Evolutionary conservation across 2,329 filamentous ascomycete genomes (phyloP).

Genomic region (Tolypocladium nubicola): DNA sequence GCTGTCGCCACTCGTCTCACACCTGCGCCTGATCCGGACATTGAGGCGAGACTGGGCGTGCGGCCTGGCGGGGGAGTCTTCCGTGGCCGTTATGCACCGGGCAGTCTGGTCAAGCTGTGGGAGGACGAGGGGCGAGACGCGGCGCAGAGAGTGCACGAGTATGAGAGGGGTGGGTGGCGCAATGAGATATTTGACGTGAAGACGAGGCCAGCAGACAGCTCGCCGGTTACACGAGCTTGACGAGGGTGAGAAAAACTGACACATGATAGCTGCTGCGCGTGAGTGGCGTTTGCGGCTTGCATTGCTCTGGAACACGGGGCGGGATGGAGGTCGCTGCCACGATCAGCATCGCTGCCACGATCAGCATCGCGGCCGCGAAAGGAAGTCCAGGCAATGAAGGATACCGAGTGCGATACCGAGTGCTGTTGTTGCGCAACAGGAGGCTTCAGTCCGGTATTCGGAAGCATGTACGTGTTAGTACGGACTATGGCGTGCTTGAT

Average conservation of each 20-base stretch:
- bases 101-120: constrained; percentile 84
- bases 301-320: neutral
- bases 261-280: neutral
- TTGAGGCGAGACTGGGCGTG: constrained; percentile 65
- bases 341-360: neutral
- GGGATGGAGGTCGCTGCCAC: neutral
- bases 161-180: constrained; percentile 63
- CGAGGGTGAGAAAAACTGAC: neutral
- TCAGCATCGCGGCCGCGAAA: too few relatives aligned
- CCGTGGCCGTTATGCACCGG: constrained; percentile 76
- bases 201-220: constrained; percentile 14
- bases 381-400: neutral
- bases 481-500: neutral
- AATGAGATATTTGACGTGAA: constrained; percentile 67
- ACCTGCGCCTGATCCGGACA: constrained; percentile 62
- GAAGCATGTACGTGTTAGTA: neutral
- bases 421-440: neutral
- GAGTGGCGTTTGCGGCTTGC: neutral
- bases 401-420: neutral
- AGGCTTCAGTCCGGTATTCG: neutral
- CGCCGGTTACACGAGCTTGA: neutral
- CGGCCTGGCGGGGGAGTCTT: constrained; percentile 53
- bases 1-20: constrained; percentile 69
- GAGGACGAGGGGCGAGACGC: constrained; percentile 65
- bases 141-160: constrained; percentile 64